Conservation (phyloP, 2,329 filamentous ascomycete species). For the Sclerotinia sclerotiorum region DNA sequence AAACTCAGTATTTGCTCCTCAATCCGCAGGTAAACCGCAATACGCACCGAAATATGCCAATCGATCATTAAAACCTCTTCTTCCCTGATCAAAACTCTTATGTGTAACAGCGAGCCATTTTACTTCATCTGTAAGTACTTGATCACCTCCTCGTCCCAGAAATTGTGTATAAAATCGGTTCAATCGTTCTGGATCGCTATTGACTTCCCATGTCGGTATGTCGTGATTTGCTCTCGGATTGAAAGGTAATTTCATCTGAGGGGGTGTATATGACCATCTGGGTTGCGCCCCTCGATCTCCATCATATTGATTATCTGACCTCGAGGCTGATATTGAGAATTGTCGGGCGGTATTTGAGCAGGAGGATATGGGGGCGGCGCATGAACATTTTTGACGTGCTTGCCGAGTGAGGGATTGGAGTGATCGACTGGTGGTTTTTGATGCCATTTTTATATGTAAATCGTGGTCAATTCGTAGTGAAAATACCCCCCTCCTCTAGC, state of each 20-base stretch:
- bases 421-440: conserved; percentile 46
- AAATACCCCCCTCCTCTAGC: conserved; percentile 14
- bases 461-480: conserved; percentile 14
- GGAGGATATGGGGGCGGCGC: conserved; percentile 28
- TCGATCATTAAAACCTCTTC: conserved; percentile 90
- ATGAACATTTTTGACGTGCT: conserved; percentile 35
- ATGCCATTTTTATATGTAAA: conserved; percentile 45
- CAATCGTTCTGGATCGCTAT: conserved; percentile 70
- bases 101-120: conserved; percentile 98
- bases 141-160: conserved; percentile 70
- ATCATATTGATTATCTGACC: conserved; percentile 39
- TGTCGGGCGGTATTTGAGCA: conserved; percentile 29
- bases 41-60: conserved; percentile 80
- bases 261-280: conserved; percentile 70
- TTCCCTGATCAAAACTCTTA: conserved; percentile 95
- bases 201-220: conserved; percentile 62
- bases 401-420: conserved; percentile 42
- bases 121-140: conserved; percentile 79
- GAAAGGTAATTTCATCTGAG: conserved; percentile 68
- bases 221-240: conserved; percentile 50
- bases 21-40: not conserved
- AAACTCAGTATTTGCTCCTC: conserved; percentile 28
- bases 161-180: conserved; percentile 77
- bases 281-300: conserved; percentile 47
- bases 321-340: conserved; percentile 34